Conservation (phyloP, 2,329 filamentous ascomycete species). For the Sarocladiaceae sp. region DNA sequence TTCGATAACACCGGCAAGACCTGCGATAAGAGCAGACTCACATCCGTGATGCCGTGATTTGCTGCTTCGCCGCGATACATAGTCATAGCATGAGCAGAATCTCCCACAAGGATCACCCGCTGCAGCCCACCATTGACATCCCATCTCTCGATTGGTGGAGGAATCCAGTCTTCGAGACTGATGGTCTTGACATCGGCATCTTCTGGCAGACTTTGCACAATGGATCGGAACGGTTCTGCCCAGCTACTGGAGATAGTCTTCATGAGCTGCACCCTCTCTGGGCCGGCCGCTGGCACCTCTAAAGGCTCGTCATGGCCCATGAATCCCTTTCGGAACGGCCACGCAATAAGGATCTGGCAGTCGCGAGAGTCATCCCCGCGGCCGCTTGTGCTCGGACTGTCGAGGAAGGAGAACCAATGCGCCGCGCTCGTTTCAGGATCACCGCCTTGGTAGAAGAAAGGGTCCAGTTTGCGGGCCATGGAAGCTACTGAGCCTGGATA, state of each 20-base stretch:
- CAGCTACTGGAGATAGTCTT: background rate
- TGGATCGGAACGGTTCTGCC: background rate
- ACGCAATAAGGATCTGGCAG: background rate
- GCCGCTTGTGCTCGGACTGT: conserved; percentile 6
- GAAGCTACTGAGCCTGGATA: background rate
- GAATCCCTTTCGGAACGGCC: background rate
- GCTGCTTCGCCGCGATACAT: conserved; percentile 9
- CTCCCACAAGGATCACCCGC: conserved; percentile 1
- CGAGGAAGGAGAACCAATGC: conserved; percentile 10
- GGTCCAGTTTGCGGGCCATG: background rate
- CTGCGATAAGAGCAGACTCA: background rate
- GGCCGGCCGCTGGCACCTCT: background rate
- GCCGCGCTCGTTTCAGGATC: conserved; percentile 4
- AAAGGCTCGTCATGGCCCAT: conserved; percentile 1
- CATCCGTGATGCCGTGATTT: conserved; percentile 6
- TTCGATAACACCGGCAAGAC: background rate
- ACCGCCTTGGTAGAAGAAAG: conserved; percentile 9
- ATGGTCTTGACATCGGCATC: conserved; percentile 8
- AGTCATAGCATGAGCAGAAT: conserved; percentile 10
- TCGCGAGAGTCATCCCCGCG: conserved; percentile 2
- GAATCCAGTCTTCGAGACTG: conserved; percentile 7
- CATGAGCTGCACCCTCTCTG: background rate
- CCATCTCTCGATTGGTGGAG: background rate
- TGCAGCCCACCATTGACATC: background rate
- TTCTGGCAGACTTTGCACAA: background rate